Evolutionary conservation across 306 rosid species (phyloP).

Genomic region (Sphenostylis stenocarpa): DNA sequence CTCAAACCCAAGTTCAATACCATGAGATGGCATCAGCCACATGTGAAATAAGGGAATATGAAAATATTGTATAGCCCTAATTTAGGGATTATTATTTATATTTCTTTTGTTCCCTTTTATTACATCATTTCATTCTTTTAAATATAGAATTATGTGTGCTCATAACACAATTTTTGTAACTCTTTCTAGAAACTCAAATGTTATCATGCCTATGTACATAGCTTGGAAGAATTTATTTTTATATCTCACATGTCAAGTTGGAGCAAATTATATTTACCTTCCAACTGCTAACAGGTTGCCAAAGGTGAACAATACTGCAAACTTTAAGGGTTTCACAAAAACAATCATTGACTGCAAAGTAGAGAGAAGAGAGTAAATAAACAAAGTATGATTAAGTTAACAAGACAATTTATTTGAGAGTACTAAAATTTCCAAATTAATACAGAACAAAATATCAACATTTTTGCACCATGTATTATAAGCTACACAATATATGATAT

Average conservation of each 20-base stretch:
- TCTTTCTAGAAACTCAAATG: background rate
- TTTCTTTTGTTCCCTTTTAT: too few species aligned
- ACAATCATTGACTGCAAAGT: constrained; percentile 83
- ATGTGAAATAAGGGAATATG: too few species aligned
- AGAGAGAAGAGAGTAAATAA: constrained; percentile 12
- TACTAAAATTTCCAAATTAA: background rate
- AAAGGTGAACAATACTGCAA: constrained; percentile 80
- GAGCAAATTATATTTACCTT: constrained; percentile 61
- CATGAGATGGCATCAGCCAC: too few species aligned
- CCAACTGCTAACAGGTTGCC: constrained; percentile 94
- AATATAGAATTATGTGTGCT: too few species aligned
- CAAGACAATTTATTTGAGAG: constrained; percentile 2
- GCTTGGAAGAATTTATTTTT: background rate
- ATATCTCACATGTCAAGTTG: constrained; percentile 5
- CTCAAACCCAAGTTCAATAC: too few species aligned
- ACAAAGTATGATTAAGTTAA: constrained; percentile 25
- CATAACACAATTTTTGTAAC: too few species aligned
- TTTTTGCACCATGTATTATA: background rate
- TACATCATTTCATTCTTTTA: too few species aligned
- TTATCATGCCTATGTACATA: background rate
- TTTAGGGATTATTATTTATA: too few species aligned
- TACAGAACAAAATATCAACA: background rate
- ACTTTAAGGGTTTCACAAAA: constrained; percentile 81
- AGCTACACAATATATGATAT: background rate
- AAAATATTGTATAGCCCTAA: too few species aligned